phyloP scores from a whole-genome alignment of 768 basidiomycete genomes.

The Suillus variegatus region DNA sequence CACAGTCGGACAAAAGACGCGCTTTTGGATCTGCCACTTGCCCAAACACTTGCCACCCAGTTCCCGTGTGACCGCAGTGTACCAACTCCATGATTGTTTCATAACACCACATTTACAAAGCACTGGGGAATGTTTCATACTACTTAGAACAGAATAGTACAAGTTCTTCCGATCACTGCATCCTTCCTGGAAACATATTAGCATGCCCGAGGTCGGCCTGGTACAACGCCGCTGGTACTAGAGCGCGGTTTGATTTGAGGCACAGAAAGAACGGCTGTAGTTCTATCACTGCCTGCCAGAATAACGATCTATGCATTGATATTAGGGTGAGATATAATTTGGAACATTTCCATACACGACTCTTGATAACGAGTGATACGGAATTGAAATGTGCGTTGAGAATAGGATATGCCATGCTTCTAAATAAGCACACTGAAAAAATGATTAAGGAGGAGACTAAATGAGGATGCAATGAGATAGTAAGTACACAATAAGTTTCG shows the following conservation, averaged over 20 bases:
- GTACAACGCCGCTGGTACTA: not conserved
- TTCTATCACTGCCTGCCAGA: not conserved
- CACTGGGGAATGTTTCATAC: not conserved
- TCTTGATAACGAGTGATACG: slow-evolving; percentile 1
- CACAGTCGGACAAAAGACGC: not conserved
- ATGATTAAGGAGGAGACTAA: slow-evolving; percentile 1
- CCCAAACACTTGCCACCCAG: not conserved
- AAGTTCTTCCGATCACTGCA: not conserved
- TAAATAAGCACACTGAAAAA: slow-evolving; percentile 4
- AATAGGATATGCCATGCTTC: slow-evolving; percentile 1
- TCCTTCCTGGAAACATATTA: not conserved
- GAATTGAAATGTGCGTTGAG: not conserved
- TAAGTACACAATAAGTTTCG: slow-evolving; percentile 4
- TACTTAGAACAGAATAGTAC: not conserved
- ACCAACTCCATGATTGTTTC: not conserved
- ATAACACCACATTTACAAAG: not conserved
- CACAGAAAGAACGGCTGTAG: not conserved
- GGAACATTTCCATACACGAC: not conserved
- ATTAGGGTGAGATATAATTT: slow-evolving; percentile 3
- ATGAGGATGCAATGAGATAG: slow-evolving; percentile 4
- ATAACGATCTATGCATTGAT: slow-evolving; percentile 4
- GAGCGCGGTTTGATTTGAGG: not conserved
- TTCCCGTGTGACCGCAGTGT: not conserved
- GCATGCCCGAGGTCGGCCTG: not conserved
- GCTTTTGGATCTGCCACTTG: not conserved